phyloP scores from a whole-genome alignment of 371 early-diverging fungal species.

The Blastocladiella emersonii region DNA sequence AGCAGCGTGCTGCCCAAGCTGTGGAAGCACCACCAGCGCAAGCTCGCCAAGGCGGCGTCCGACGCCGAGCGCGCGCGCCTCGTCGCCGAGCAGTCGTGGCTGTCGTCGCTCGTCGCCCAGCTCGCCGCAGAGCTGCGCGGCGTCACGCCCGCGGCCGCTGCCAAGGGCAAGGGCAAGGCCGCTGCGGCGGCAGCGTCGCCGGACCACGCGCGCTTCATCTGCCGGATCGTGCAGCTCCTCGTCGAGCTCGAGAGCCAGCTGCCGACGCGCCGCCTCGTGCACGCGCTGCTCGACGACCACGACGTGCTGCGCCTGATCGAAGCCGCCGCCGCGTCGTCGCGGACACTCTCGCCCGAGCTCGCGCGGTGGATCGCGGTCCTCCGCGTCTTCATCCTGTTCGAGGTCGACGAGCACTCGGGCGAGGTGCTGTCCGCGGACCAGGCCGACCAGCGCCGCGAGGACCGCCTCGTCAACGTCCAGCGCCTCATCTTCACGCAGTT shows the following conservation, averaged over 20 bases:
- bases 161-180: background rate
- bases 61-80: constrained; percentile 28
- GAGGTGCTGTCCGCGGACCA: constrained; percentile 48
- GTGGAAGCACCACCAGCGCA: constrained; percentile 45
- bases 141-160: constrained; percentile 23
- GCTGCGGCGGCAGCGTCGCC: background rate
- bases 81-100: constrained; percentile 38
- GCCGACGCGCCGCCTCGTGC: constrained; percentile 78
- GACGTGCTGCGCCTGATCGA: constrained; percentile 19
- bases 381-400: constrained; percentile 25
- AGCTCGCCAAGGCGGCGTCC: constrained; percentile 22
- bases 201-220: constrained; percentile 34
- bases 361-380: constrained; percentile 6
- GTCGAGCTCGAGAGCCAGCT: constrained; percentile 74
- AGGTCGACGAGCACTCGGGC: constrained; percentile 73
- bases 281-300: constrained; percentile 64
- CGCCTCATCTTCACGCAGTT: constrained; percentile 49
- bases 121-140: constrained; percentile 39
- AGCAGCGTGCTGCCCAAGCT: constrained; percentile 45
- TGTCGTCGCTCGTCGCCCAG: constrained; percentile 36
- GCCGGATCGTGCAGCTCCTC: constrained; percentile 66
- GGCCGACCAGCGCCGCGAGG: constrained; percentile 43
- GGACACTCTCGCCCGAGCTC: constrained; percentile 5
- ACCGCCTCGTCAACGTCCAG: constrained; percentile 47
- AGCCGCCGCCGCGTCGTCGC: background rate